Conservation (phyloP, 345 rosid species). For the Dipteronia sinensis region DNA sequence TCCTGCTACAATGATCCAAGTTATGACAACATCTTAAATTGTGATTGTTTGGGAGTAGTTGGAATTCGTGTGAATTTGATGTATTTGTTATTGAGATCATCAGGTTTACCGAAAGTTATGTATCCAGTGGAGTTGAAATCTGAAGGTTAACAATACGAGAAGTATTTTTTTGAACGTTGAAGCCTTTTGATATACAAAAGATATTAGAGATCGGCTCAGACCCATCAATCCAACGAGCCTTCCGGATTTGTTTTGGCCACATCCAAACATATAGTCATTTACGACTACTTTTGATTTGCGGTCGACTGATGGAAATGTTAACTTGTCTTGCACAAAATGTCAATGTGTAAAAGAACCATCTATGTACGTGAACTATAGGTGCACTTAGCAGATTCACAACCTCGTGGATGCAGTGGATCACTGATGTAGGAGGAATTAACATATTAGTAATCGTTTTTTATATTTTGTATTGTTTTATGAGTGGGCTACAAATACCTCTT, state of each 20-base stretch:
- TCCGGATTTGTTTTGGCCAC: slow-evolving; percentile 27
- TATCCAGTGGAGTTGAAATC: slow-evolving; percentile 27
- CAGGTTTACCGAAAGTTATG: slow-evolving; percentile 24
- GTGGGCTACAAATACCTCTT: too few species aligned
- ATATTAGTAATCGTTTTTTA: too few species aligned
- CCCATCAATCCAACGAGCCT: too few species aligned
- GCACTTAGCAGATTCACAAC: slow-evolving; percentile 25
- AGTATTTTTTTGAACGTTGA: slow-evolving; percentile 22
- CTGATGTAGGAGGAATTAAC: too few species aligned
- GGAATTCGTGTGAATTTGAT: too few species aligned
- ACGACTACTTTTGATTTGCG: background rate
- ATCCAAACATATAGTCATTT: slow-evolving; percentile 29
- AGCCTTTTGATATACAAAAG: slow-evolving; percentile 28
- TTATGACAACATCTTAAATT: background rate
- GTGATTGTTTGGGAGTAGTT: background rate
- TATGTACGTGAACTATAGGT: slow-evolving; percentile 27
- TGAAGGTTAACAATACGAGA: slow-evolving; percentile 40
- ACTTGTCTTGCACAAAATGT: background rate
- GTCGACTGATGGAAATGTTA: background rate
- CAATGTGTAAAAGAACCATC: slow-evolving; percentile 6
- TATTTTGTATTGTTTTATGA: too few species aligned
- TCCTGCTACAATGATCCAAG: too few species aligned
- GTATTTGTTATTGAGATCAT: background rate
- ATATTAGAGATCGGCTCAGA: slow-evolving; percentile 5
- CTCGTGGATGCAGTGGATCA: background rate